Percentiles rank a stretch among this genome's conserved stretches.
phyloP scores from a whole-genome alignment of 331 rosid species.

The Rhamnella rubrinervis region DNA sequence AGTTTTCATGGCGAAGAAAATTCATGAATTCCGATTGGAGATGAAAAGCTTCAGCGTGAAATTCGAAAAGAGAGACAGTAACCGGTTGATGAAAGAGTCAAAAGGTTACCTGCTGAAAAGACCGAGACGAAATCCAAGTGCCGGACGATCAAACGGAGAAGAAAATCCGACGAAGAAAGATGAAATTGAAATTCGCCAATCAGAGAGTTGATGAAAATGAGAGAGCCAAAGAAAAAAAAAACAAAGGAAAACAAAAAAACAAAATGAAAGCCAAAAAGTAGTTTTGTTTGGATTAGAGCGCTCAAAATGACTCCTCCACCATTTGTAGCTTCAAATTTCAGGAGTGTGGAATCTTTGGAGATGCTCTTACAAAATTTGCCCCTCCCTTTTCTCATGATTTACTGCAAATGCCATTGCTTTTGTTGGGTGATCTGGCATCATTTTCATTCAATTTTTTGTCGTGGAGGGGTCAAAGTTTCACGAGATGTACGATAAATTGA shows the following conservation, averaged over 20 bases:
- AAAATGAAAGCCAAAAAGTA: conserved; percentile 27
- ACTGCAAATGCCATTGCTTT: conserved; percentile 40
- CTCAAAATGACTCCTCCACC: conserved; percentile 39
- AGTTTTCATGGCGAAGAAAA: background rate
- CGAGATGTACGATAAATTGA: background rate
- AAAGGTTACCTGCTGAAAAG: conserved; percentile 52
- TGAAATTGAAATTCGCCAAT: conserved; percentile 12
- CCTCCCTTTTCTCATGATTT: conserved; percentile 9
- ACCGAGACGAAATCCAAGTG: background rate
- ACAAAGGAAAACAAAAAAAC: background rate
- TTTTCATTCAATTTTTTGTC: conserved; percentile 1
- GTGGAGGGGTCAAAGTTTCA: conserved; percentile 3
- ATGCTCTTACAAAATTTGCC: conserved; percentile 27
- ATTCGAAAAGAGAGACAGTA: background rate
- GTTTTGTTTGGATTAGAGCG: conserved; percentile 59
- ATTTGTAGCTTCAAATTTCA: conserved; percentile 60
- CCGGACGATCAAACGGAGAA: conserved; percentile 3
- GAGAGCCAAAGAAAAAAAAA: background rate
- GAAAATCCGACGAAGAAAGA: background rate
- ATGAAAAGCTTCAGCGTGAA: background rate
- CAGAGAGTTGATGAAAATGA: conserved; percentile 17
- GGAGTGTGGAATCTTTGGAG: conserved; percentile 70
- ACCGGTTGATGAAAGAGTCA: conserved; percentile 7
- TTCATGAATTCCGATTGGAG: conserved; percentile 4
- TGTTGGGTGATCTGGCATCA: conserved; percentile 6